Base-by-base conservation (phyloP, 1,284 basidiomycete species). In the Boletus hoseneyae region DNA sequence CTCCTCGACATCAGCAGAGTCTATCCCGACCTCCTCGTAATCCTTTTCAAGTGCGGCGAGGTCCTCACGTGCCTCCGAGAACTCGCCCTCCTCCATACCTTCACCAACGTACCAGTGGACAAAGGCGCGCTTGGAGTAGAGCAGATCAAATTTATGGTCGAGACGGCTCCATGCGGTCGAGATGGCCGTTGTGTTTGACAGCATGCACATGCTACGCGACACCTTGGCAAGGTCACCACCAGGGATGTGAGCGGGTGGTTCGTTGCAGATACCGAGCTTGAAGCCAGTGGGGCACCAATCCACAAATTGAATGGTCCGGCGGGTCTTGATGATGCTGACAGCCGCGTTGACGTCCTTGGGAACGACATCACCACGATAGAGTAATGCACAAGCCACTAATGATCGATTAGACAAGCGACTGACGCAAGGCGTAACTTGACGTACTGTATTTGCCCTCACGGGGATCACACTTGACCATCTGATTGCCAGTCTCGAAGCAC, bases 41-140 rank as follows among this genome's bases (percentile, higher is more conserved):
- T 95, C 93, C 75, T 97, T 96, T 79, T 97, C 95, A 53, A 97
- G 83, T 13, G 95, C 95, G 35, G 95, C 95, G 53, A 97, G 84
- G 71, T 97, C 95, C 75, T 97, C 95, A 60, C 95, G 90, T 25
- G 94, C 95, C 76, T 97, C 95, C 42, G 91, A 93, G 76, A 97
- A 96, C 74, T 98, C 95, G 68, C 95, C 94, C 76, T 97, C 95
- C 72, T 97, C 95, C 95, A 97, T 98, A 74, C 95, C 95, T 73
- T 97, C 94, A 61, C 94, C 94, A 56, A 93, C 91, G 63, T 95
- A 96, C 91, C 92, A 90, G 76, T 94, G 87, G 42, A 90, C 92
- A 68, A 95, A 95, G 52, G 87, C 93, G 71, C 88, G 89, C 75
- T 90, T 95, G 56, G 88, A 94, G 75, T 91, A 91, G 34, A 97